These are phyloP conservation scores for Eucalyptus brandiana DNA, from an alignment of 345 rosid genomes.

Conservation along the genomic window DNA sequence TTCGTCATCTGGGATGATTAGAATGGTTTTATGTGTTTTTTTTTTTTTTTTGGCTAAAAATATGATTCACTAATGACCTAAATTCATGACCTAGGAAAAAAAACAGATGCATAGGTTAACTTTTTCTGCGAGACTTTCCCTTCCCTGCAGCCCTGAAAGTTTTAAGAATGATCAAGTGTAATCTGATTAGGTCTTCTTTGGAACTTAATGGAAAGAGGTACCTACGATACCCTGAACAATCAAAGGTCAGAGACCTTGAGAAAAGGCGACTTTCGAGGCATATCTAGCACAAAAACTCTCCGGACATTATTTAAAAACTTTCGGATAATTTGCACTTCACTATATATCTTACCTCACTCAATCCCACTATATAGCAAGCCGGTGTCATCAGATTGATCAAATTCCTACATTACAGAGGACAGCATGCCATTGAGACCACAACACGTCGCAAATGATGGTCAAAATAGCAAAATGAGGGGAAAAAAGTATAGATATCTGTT, in stretches of 20 bases:
- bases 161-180: not conserved
- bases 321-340: not conserved
- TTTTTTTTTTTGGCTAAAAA: not conserved
- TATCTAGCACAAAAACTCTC: not conserved
- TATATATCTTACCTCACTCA: not conserved
- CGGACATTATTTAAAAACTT: not conserved
- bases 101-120: not conserved
- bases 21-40: not conserved
- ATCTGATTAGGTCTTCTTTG: not conserved
- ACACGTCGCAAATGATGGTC: not conserved
- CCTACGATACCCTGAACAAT: not conserved
- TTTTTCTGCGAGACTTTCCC: not conserved
- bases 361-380: not conserved
- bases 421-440: not conserved
- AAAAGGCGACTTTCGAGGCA: not conserved
- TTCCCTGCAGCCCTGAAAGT: not conserved
- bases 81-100: constrained; percentile 3
- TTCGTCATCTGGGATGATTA: constrained; percentile 1
- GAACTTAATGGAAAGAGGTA: not conserved
- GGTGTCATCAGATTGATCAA: not conserved
- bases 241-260: not conserved
- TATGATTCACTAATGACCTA: constrained; percentile 9
- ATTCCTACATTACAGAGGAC: not conserved
- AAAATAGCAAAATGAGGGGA: not conserved
- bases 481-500: not conserved